Conservation (phyloP, 257 asterid genomes). For the Fraxinus excelsior region DNA sequence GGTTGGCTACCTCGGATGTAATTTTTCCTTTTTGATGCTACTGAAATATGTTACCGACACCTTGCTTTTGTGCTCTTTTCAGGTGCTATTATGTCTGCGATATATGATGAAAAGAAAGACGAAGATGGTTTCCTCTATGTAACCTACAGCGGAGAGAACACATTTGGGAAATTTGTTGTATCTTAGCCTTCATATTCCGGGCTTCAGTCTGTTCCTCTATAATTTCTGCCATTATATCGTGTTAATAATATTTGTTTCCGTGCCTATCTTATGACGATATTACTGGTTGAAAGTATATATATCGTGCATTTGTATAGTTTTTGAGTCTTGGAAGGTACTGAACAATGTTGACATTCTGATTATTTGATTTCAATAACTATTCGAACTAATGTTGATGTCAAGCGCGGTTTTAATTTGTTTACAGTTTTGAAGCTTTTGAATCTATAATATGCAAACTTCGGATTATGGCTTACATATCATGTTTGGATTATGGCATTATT, state of each 20-base stretch:
- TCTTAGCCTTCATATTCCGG: background rate
- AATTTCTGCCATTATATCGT: background rate
- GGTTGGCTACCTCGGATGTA: background rate
- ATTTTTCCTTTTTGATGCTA: background rate
- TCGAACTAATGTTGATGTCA: background rate
- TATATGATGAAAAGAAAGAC: conserved; percentile 70
- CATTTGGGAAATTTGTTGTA: conserved; percentile 46
- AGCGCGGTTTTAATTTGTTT: background rate
- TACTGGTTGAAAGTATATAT: background rate
- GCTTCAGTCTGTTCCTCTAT: background rate
- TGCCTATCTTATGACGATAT: background rate
- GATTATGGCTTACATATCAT: background rate
- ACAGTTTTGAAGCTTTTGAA: background rate
- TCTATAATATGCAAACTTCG: background rate
- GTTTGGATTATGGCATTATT: background rate
- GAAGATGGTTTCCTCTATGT: conserved; percentile 74
- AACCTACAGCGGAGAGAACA: conserved; percentile 78
- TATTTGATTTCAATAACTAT: background rate
- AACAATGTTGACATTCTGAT: background rate
- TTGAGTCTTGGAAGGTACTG: background rate
- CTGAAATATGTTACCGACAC: background rate
- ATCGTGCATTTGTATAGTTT: background rate
- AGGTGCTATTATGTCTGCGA: conserved; percentile 70
- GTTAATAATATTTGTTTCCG: background rate
- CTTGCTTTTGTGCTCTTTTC: conserved; percentile 3